These are phyloP conservation scores for Lactarius tabidus DNA, from an alignment of 768 basidiomycete genomes.

Conservation along the genomic window DNA sequence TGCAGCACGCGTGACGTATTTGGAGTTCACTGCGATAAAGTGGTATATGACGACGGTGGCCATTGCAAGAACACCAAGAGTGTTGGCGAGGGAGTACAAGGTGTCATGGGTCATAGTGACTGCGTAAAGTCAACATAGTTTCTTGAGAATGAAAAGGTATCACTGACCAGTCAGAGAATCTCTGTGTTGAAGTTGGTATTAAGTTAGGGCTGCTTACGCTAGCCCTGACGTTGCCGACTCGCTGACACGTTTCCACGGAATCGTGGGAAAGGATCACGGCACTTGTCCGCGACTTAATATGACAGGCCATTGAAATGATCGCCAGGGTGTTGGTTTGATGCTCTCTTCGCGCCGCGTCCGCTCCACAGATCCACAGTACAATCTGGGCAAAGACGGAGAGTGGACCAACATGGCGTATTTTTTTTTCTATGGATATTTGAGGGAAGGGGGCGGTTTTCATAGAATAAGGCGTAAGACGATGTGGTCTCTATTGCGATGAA, in stretches of 20 bases:
- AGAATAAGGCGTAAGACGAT: neutral
- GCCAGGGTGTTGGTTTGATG: no score
- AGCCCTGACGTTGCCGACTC: neutral
- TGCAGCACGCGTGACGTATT: conserved; percentile 34
- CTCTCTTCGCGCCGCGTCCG: neutral
- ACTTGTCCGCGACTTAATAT: neutral
- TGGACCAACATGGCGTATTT: neutral
- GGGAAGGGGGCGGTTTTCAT: neutral
- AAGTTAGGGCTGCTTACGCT: neutral
- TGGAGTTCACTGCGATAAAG: conserved; percentile 81
- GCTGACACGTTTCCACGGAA: neutral
- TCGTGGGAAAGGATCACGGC: neutral
- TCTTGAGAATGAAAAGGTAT: neutral
- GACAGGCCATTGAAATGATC: neutral
- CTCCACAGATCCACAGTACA: neutral
- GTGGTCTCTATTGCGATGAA: neutral
- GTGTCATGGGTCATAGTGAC: conserved; percentile 78
- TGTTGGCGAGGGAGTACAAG: conserved; percentile 77
- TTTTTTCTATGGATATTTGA: neutral
- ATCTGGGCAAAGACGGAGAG: neutral
- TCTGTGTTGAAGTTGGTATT: neutral
- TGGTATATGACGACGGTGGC: conserved; percentile 86
- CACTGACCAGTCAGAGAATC: neutral
- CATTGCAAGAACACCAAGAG: conserved; percentile 82
- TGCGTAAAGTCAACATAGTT: neutral